phyloP scores from a whole-genome alignment of 225 moss, liverwort and hornwort genomes.

The Polytrichum commune region DNA sequence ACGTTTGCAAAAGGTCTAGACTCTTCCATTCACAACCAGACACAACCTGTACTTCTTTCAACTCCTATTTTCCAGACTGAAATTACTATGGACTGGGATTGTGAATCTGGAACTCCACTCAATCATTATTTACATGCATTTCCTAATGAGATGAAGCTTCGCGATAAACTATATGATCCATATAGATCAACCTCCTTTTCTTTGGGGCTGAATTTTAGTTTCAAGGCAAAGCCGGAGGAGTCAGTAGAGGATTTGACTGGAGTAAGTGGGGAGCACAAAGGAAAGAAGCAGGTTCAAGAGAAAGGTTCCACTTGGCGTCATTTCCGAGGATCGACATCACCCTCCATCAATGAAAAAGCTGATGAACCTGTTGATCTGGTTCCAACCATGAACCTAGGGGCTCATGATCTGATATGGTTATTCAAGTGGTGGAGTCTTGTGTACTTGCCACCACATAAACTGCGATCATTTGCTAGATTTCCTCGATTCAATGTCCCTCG shows the following conservation, averaged over 20 bases:
- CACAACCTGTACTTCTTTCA: slow-evolving; percentile 73
- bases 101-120: slow-evolving; percentile 83
- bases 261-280: slow-evolving; percentile 26
- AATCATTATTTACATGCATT: slow-evolving; percentile 95
- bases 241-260: slow-evolving; percentile 29
- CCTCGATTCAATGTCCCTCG: slow-evolving; percentile 73
- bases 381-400: slow-evolving; percentile 76
- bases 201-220: slow-evolving; percentile 77
- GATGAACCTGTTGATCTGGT: slow-evolving; percentile 52
- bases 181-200: slow-evolving; percentile 90
- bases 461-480: slow-evolving; percentile 86
- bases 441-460: slow-evolving; percentile 87
- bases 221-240: slow-evolving; percentile 58
- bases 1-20: slow-evolving; percentile 42
- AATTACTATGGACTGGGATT: slow-evolving; percentile 93
- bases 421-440: slow-evolving; percentile 88
- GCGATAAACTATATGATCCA: slow-evolving; percentile 70
- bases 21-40: slow-evolving; percentile 43
- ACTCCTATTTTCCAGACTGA: slow-evolving; percentile 82
- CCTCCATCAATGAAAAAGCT: slow-evolving; percentile 48
- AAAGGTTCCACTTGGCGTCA: slow-evolving; percentile 48
- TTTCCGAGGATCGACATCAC: slow-evolving; percentile 50
- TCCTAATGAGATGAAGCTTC: slow-evolving; percentile 68
- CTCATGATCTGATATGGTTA: slow-evolving; percentile 87
- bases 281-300: slow-evolving; percentile 23